Evolutionary conservation across 331 rosid species (phyloP).

Genomic region (Prunus yedoensis): DNA sequence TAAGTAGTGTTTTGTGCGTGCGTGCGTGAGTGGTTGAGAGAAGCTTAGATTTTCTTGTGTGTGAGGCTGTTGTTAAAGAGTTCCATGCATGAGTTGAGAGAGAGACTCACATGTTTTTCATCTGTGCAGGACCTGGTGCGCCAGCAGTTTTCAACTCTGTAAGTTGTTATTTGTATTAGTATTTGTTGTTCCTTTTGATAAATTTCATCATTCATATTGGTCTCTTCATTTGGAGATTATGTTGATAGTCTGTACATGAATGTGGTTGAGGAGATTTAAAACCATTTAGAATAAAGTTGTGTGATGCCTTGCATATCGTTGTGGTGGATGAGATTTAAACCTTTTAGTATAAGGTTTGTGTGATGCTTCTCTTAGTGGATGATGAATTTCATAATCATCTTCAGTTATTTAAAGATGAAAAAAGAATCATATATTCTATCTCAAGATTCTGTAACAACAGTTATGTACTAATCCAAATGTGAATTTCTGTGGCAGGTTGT

Average conservation of each 20-base stretch:
- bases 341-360: neutral
- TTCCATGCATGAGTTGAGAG: neutral
- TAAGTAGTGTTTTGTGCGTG: neutral
- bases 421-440: neutral
- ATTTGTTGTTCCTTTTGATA: neutral
- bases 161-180: conserved; percentile 32
- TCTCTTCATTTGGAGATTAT: neutral
- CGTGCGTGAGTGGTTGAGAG: neutral
- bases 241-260: neutral
- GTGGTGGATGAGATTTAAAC: neutral
- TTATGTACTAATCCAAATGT: conserved; percentile 3
- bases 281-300: neutral
- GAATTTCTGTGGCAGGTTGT: conserved; percentile 66
- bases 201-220: neutral
- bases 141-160: conserved; percentile 93
- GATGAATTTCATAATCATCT: neutral
- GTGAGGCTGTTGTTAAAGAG: neutral
- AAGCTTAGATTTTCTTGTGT: neutral
- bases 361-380: neutral
- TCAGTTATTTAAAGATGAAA: neutral
- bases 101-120: conserved; percentile 9
- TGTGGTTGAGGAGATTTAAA: neutral
- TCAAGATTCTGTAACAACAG: neutral
- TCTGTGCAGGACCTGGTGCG: conserved; percentile 87
- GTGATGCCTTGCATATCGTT: neutral